Percentiles rank a stretch among this genome's conserved stretches.
These are phyloP conservation scores for Solanum bulbocastanum DNA, from an alignment of 257 asterid genomes.

Conservation along the genomic window DNA sequence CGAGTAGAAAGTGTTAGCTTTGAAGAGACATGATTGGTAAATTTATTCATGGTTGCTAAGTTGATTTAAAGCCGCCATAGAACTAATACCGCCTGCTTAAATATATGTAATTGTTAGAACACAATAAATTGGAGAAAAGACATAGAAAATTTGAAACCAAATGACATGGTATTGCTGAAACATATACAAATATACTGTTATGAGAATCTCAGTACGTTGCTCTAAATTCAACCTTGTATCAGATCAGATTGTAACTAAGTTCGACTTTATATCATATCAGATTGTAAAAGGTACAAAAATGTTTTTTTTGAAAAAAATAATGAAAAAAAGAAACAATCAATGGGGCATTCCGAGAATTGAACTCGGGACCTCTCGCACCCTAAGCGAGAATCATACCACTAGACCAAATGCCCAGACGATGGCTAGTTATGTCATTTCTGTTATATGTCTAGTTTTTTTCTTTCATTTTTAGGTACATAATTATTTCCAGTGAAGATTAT, in stretches of 20 bases:
- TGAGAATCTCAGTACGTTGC: not conserved
- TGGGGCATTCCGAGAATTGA: slow-evolving; percentile 82
- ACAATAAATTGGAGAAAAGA: not conserved
- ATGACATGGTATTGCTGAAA: not conserved
- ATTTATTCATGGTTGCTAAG: not conserved
- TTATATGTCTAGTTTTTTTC: accelerated
- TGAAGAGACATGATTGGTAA: too few relatives aligned
- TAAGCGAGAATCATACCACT: slow-evolving; percentile 77
- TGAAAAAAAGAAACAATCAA: not conserved
- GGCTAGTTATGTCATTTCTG: accelerated
- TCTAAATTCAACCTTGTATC: not conserved
- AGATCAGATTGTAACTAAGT: not conserved
- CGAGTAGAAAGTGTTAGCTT: not conserved
- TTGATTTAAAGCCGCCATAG: not conserved
- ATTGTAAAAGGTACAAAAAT: not conserved
- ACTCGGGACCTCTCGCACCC: slow-evolving; percentile 91
- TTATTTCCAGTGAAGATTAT: not conserved
- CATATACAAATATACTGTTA: not conserved
- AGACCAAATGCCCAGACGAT: slow-evolving; percentile 55
- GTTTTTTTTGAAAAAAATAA: too few relatives aligned
- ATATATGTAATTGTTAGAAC: not conserved
- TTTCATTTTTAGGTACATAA: not conserved
- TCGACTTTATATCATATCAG: too few relatives aligned
- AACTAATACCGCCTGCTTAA: not conserved
- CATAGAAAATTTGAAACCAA: not conserved